Base-by-base conservation (phyloP, 1,139 yeast species). In the Protomyces inouyei region DNA sequence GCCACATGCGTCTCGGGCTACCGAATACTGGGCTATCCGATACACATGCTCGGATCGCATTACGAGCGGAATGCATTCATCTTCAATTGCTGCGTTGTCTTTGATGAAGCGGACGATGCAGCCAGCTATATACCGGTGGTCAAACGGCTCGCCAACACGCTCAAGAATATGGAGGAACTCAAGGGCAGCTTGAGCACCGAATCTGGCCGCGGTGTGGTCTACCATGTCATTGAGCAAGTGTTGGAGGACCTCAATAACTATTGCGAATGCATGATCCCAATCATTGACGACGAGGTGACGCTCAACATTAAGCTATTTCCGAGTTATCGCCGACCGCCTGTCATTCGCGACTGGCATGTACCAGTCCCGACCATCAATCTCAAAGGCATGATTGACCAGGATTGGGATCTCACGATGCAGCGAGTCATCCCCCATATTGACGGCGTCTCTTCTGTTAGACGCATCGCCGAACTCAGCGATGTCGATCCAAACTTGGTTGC, bases 391-490 rank as follows among this genome's bases (percentile, higher is more conserved):
- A 85, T 89, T 40, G 98, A 93, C 74, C 87, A 87, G 5, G 88
- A 88, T 71, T 93, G 98, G 98, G 98, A 93, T 73, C 97, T 98
- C 0, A 93, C 98, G 1, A 87, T 93, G 95, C 79, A 90, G 53
- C 87, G 87, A 69, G 88, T 93, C 40, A 76, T 90, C 14, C 97
- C 97, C 0, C 87, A 80, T 70, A 89, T 93, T 55, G 84, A 95
- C 72, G 98, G 99, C 0, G 79, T 91, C 59, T 92, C 93, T 72
- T 88, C 95, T 1, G 84, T 93, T 21, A 81, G 84, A 52, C 82
- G 83, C 67, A 92, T 95, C 51, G 84, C 97, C 48, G 84, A 85
- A 66, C 74, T 91, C 57, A 91, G 97, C 0, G 85, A 88, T 70
- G 88, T 97, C 32, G 95, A 91, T 71, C 87, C 86, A 69, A 77